Evolutionary conservation across 1,284 basidiomycete species (phyloP).

Genomic region (Leccinum pachyderme): DNA sequence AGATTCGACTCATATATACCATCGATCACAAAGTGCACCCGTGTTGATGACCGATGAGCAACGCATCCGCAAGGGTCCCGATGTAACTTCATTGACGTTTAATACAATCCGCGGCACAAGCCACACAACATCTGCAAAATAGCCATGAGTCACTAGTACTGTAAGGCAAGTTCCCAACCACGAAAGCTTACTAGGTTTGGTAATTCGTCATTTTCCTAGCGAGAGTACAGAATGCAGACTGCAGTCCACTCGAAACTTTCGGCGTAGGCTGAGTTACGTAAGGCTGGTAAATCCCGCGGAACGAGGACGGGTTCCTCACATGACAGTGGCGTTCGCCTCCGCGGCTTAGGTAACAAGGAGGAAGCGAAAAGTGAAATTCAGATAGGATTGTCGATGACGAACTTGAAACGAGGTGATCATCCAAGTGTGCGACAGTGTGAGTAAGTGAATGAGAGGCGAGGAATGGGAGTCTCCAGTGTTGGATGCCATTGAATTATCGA

Average conservation of each 20-base stretch:
- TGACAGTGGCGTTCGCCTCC: background rate
- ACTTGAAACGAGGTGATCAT: background rate
- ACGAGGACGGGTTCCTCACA: background rate
- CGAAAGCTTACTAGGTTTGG: too few relatives aligned
- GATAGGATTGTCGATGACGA: slow-evolving; percentile 2
- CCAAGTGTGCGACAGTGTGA: background rate
- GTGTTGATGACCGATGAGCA: slow-evolving; percentile 61
- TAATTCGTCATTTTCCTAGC: background rate
- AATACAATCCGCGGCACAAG: too few relatives aligned
- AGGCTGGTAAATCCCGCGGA: background rate
- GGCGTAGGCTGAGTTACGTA: background rate
- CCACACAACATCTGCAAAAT: too few relatives aligned
- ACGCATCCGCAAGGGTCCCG: slow-evolving; percentile 18
- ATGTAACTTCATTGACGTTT: too few relatives aligned
- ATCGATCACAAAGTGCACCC: slow-evolving; percentile 63
- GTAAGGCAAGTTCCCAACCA: too few relatives aligned
- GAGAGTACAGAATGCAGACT: background rate
- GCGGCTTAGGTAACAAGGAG: background rate
- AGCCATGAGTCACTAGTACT: too few relatives aligned
- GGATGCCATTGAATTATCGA: background rate
- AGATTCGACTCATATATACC: slow-evolving; percentile 44
- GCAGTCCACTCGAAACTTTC: background rate
- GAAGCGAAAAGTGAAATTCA: slow-evolving; percentile 1
- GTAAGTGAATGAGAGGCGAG: background rate
- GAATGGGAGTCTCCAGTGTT: background rate